Conservation (phyloP, 2,329 filamentous ascomycete genomes). For the Zymoseptoria pseudotritici region DNA sequence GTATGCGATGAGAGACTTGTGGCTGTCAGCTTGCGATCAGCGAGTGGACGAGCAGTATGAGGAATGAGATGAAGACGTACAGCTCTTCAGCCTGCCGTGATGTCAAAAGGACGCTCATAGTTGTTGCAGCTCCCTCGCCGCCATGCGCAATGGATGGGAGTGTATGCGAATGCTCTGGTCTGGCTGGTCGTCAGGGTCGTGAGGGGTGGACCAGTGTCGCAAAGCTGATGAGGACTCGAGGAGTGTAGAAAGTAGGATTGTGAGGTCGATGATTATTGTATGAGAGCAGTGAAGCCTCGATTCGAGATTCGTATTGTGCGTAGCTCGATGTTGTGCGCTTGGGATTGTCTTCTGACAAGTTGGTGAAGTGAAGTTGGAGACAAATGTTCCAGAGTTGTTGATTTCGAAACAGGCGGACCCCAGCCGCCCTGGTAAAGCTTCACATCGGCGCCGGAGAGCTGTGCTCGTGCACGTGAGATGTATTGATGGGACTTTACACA, state of each 20-base stretch:
- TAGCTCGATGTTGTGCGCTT: not conserved
- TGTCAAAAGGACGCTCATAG: conserved; percentile 70
- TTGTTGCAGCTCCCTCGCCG: conserved; percentile 16
- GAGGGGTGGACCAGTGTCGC: not conserved
- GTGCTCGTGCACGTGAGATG: not conserved
- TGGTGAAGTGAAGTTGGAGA: not conserved
- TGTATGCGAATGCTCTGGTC: not conserved
- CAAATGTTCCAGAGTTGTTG: not conserved
- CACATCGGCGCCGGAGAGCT: not conserved
- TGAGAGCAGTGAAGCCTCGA: not conserved
- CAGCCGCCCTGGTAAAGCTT: not conserved
- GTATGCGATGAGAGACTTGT: conserved; percentile 92
- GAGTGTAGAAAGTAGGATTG: not conserved
- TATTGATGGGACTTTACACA: not conserved
- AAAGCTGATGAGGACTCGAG: not conserved
- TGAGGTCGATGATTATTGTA: not conserved
- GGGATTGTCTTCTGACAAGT: not conserved
- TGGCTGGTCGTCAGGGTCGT: not conserved
- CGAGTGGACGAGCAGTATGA: conserved; percentile 13
- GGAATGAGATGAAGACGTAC: conserved; percentile 46
- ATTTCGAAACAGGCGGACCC: not conserved
- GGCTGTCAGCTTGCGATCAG: conserved; percentile 48
- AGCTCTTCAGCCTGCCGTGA: conserved; percentile 80
- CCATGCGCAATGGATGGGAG: not conserved
- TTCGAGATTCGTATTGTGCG: not conserved